Conservation (phyloP, 306 rosid genomes). For the Citrullus colocynthis region DNA sequence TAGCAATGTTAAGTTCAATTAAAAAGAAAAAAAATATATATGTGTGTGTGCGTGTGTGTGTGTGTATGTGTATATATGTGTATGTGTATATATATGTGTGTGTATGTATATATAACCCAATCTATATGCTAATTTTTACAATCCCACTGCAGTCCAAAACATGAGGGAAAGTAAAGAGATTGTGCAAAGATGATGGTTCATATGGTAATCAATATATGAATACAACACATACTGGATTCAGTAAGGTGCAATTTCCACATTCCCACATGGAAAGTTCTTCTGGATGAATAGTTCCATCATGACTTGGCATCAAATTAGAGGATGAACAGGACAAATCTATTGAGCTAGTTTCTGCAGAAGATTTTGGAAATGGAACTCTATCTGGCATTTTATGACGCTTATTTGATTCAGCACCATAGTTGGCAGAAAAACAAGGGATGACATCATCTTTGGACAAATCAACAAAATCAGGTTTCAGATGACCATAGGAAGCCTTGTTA, state of each 20-base stretch:
- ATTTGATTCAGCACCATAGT: conserved; percentile 14
- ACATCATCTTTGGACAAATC: conserved; percentile 30
- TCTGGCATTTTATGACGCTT: conserved; percentile 16
- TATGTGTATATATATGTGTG: too few relatives aligned
- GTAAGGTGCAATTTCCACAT: conserved; percentile 65
- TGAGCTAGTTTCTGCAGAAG: conserved; percentile 23
- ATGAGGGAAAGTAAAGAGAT: not conserved
- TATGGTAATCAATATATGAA: not conserved
- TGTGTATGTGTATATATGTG: too few relatives aligned
- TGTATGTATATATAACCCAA: too few relatives aligned
- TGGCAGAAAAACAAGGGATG: conserved; percentile 8
- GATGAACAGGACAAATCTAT: conserved; percentile 20
- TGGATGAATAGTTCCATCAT: conserved; percentile 7
- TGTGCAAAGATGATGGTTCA: not conserved
- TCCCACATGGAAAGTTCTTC: conserved; percentile 57
- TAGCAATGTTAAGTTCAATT: not conserved
- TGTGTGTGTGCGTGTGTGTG: fast-evolving
- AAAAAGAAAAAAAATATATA: too few relatives aligned
- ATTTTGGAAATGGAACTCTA: conserved; percentile 15
- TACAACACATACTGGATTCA: conserved; percentile 54
- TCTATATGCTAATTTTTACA: not conserved
- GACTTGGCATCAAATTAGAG: conserved; percentile 11
- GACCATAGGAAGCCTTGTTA: conserved; percentile 17
- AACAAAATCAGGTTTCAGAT: conserved; percentile 18
- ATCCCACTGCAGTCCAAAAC: not conserved